Base-by-base conservation (phyloP, 495 filamentous ascomycete genomes). In the Annulohypoxylon nitens region DNA sequence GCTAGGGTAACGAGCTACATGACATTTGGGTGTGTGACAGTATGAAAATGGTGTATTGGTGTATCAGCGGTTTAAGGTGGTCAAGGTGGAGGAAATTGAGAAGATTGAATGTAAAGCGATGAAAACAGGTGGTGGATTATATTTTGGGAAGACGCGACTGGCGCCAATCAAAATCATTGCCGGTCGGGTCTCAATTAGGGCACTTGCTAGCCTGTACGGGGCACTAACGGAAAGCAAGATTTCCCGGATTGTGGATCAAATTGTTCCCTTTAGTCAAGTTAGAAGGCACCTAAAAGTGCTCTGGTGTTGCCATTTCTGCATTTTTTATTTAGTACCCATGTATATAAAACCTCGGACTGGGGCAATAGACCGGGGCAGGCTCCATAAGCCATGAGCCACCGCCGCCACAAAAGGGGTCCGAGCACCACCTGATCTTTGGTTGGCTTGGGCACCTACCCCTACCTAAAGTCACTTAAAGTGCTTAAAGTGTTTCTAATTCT, bases 131-230 rank as follows among this genome's bases (percentile, higher is more conserved):
- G 36, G 30, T 57, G 20, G 47, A 57, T 64, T 45, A 60, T 58
- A 68, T 73, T 67, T 69, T 54, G 62, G 36, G 33, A 67, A 75
- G 63, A 75, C 72, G 71, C 71, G 71, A 63, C 61, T 70, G 71
- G 71, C 71, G 71, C 71, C 71, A 74, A 74, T 74, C 71, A 74
- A 74, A 74, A 58, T 16, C 57, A 66, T 14, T 64, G 55, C 60
- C 54, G 64, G 54, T 11, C 14, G 43, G 37, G 50, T 11, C 12
- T 34, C 25, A 47, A 23, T 20, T 23, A 53, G 37, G 37, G 37
- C 37, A 39, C 9, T 11, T 30, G 0, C 30, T 30, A 30, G 30
- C 30, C 30, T 30, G 30, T 47, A 47, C 43, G 43, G 43, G 43
- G 43, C n/a, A 47, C n/a, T 47, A 3, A 47, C 63, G 70, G 58